Evolutionary conservation across 2,329 filamentous ascomycete genomes (phyloP).

Genomic region (Didymella exigua): DNA sequence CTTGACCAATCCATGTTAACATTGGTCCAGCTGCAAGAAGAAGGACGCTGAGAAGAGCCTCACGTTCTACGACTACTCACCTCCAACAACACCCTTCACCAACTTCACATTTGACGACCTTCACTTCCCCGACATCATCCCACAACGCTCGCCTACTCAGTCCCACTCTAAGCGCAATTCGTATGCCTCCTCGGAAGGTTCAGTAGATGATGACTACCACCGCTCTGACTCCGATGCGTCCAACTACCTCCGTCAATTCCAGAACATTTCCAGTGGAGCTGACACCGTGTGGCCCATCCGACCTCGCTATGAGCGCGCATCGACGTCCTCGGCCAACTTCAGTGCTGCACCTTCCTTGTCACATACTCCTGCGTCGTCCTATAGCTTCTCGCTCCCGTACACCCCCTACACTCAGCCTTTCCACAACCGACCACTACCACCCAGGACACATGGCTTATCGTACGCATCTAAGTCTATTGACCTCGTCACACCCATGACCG

Average conservation of each 20-base stretch:
- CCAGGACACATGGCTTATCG: slow-evolving; percentile 43
- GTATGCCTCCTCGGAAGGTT: slow-evolving; percentile 52
- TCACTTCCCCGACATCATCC: slow-evolving; percentile 53
- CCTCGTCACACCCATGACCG: slow-evolving; percentile 51
- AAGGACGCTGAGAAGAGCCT: slow-evolving; percentile 51
- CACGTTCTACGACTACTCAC: slow-evolving; percentile 42
- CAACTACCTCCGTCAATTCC: slow-evolving; percentile 52
- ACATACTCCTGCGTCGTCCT: slow-evolving; percentile 54
- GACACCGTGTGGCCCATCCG: slow-evolving; percentile 36
- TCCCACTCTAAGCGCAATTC: slow-evolving; percentile 47
- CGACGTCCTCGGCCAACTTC: slow-evolving; percentile 43
- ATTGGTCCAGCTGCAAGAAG: slow-evolving; percentile 51
- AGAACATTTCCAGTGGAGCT: slow-evolving; percentile 33
- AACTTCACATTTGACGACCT: slow-evolving; percentile 49
- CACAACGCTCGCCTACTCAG: slow-evolving; percentile 54
- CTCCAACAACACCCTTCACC: slow-evolving; percentile 45
- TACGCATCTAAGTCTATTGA: slow-evolving; percentile 52
- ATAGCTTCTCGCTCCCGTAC: slow-evolving; percentile 53
- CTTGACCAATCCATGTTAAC: slow-evolving; percentile 17
- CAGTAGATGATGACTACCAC: slow-evolving; percentile 42
- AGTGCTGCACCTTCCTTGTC: slow-evolving; percentile 53
- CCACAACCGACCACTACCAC: slow-evolving; percentile 46
- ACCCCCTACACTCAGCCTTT: slow-evolving; percentile 32
- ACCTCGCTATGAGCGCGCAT: slow-evolving; percentile 45
- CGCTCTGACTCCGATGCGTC: slow-evolving; percentile 48